Conservation (phyloP, 257 asterid genomes). For the Buddleja alternifolia region DNA sequence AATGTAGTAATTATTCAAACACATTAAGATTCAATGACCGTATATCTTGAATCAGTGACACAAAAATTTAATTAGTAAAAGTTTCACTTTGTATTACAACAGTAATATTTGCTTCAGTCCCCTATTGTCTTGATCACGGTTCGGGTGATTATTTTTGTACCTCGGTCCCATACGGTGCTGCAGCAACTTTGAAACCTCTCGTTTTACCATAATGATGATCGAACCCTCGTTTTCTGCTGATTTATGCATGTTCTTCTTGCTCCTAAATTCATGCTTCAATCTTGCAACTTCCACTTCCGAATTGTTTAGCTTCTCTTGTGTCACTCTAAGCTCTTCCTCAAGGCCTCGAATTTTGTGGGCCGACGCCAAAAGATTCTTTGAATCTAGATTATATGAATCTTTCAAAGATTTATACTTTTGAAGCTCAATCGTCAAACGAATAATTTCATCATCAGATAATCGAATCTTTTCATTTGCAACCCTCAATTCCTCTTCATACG, state of each 20-base stretch:
- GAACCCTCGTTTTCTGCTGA: slow-evolving; percentile 48
- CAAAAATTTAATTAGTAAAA: too few species aligned
- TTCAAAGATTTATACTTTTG: background rate
- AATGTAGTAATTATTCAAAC: too few species aligned
- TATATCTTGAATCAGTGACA: too few species aligned
- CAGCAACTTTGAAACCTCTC: slow-evolving; percentile 51
- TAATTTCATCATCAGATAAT: slow-evolving; percentile 64
- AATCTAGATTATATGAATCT: background rate
- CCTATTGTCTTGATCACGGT: slow-evolving; percentile 64
- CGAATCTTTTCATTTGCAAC: slow-evolving; percentile 53
- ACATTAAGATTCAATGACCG: too few species aligned
- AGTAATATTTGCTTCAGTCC: slow-evolving; percentile 29
- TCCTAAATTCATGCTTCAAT: slow-evolving; percentile 48
- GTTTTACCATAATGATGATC: slow-evolving; percentile 33
- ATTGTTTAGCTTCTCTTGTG: slow-evolving; percentile 50
- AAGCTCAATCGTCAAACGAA: slow-evolving; percentile 48
- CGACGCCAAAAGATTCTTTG: slow-evolving; percentile 32
- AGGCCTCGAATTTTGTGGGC: slow-evolving; percentile 43
- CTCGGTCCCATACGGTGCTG: slow-evolving; percentile 50
- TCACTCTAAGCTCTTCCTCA: slow-evolving; percentile 50
- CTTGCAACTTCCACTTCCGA: slow-evolving; percentile 53
- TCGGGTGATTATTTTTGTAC: slow-evolving; percentile 52
- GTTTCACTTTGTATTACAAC: too few species aligned
- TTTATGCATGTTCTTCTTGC: too few species aligned
- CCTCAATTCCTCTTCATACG: slow-evolving; percentile 64